A percentile compares a stretch with the other conserved stretches of the same genome.
Conservation (phyloP, 1,284 basidiomycete genomes). For the Anthracocystis walkeri region DNA sequence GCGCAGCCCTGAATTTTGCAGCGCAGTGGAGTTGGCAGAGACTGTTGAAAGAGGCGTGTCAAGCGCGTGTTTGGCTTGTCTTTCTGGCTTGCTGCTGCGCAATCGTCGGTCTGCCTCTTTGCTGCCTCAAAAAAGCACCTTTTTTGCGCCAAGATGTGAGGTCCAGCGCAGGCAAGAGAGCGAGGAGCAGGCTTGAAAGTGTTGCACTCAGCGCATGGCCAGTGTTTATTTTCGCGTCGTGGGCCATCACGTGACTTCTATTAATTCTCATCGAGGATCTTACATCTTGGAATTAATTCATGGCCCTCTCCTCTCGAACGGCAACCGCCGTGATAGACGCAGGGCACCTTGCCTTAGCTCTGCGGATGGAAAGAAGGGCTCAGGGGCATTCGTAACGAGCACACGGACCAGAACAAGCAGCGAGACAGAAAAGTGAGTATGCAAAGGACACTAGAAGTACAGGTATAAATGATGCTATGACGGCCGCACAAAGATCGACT, state of each 20-base stretch:
- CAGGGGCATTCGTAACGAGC: neutral
- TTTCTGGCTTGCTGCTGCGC: no score
- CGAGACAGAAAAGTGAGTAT: neutral
- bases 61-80: constrained; percentile 11
- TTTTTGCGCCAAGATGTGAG: neutral
- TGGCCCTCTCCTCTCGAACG: neutral
- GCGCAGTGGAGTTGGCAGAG: neutral
- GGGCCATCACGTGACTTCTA: constrained; percentile 28
- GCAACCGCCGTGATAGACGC: neutral
- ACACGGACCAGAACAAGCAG: neutral
- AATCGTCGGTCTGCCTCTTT: neutral
- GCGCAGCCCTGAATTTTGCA: neutral
- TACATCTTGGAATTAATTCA: neutral
- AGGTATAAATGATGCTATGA: constrained; percentile 5
- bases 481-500: neutral
- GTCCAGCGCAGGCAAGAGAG: neutral
- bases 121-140: neutral
- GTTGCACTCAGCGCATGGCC: constrained; percentile 10
- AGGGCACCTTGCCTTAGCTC: neutral
- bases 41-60: no score
- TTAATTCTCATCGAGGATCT: neutral
- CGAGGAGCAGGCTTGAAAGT: neutral
- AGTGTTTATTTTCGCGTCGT: constrained; percentile 42
- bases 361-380: neutral
- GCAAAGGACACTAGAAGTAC: constrained; percentile 23